Conservation (phyloP, 148 eudicot genomes). For the Rhododendron simsii region DNA sequence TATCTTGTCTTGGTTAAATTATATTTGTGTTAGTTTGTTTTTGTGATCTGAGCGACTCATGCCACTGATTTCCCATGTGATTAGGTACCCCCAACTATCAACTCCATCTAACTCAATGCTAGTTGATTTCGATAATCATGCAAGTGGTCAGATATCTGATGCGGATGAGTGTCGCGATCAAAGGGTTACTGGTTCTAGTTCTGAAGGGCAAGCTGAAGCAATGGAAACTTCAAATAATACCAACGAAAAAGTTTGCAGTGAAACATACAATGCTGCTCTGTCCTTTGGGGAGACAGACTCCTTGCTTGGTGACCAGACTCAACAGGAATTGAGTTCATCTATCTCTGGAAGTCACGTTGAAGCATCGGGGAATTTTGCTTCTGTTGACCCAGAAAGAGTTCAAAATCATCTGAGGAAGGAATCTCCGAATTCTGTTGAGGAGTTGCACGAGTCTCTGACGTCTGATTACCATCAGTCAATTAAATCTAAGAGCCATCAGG, state of each 20-base stretch:
- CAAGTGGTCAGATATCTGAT: constrained; percentile 20
- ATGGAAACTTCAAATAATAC: constrained; percentile 15
- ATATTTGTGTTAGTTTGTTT: background rate
- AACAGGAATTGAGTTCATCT: constrained; percentile 1
- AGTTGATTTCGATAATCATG: constrained; percentile 15
- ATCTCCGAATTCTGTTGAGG: constrained; percentile 8
- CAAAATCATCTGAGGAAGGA: background rate
- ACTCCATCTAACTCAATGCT: constrained; percentile 2
- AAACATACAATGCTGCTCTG: constrained; percentile 6
- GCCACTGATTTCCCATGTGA: background rate
- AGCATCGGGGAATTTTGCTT: constrained; percentile 1
- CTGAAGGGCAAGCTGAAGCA: constrained; percentile 18
- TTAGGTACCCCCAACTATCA: constrained; percentile 18
- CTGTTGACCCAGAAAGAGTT: constrained; percentile 4
- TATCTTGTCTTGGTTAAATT: background rate
- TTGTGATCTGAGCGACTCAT: background rate
- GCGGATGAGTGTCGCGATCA: background rate
- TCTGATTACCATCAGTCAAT: constrained; percentile 11
- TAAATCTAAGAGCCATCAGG: constrained; percentile 11
- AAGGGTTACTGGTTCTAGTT: constrained; percentile 9
- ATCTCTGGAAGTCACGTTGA: constrained; percentile 11
- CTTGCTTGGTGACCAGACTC: constrained; percentile 7
- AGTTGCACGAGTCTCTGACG: constrained; percentile 7
- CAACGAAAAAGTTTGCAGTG: constrained; percentile 7
- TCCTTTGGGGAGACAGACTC: constrained; percentile 14